Evolutionary conservation across 2,329 filamentous ascomycete species (phyloP), one percentile per base, ranked within the genome.

Genomic region (Calonectria crousiana): DNA sequence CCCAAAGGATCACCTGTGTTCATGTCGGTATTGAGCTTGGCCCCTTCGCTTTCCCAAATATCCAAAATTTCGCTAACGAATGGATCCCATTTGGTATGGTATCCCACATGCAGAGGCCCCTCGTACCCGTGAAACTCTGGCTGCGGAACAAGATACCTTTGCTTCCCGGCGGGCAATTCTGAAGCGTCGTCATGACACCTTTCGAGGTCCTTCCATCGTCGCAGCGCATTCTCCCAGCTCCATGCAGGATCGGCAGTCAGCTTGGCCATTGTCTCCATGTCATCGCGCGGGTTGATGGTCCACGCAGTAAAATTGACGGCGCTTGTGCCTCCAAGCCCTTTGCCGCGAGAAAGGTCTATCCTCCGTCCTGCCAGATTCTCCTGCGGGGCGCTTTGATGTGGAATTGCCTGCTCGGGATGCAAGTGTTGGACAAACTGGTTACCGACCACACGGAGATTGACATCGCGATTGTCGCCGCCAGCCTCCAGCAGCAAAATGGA

Each of bases 241-340:
- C 89, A 94, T 0, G 83, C 80, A 6, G 91, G 86, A 75, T 94
- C 92, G 0, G 83, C 90, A 0, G 90, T 88, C 2, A 89, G 74
- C 0, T 85, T 83, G 1, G 90, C 90, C 91, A 92, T 93, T 68
- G 90, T 86, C 34, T 93, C 87, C 74, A 91, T 93, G 75, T 94
- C 92, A 67, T 90, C 90, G 1, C 85, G 84, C 2, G 90, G 87
- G 3, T 92, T 92, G 32, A 89, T 77, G 4, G 86, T 88, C 80
- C 86, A 92, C 18, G 89, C 87, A 20, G 87, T 86, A 71, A 90
- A 91, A 78, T 91, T 91, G 76, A 91, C 88, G 10, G 88, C 87
- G 67, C 84, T 88, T 4, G 86, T 87, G 2, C 90, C 90, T 1
- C 90, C 89, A 0, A 91, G 81, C 0, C 87, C 88, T 65, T 85